phyloP scores from a whole-genome alignment of 345 rosid genomes.

The Stellera chamaejasme region DNA sequence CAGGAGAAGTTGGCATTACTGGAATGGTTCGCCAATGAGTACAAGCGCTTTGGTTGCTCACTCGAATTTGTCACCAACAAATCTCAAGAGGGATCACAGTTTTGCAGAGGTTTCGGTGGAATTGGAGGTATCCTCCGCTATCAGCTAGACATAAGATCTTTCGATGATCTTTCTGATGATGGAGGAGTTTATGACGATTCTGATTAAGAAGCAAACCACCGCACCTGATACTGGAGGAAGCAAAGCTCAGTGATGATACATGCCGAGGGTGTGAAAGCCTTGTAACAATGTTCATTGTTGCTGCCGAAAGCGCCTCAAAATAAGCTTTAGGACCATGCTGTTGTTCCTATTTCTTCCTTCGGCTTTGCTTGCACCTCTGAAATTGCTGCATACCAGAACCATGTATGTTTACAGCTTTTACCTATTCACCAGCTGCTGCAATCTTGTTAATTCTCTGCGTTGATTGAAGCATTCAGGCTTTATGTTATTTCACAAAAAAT shows the following conservation, averaged over 20 bases:
- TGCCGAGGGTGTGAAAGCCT: neutral
- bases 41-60: conserved; percentile 72
- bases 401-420: too few species aligned
- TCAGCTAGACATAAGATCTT: conserved; percentile 82
- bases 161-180: conserved; percentile 72
- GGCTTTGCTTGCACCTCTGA: too few species aligned
- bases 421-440: too few species aligned
- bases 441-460: too few species aligned
- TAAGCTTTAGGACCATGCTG: too few species aligned
- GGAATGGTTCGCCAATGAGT: conserved; percentile 90
- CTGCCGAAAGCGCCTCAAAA: too few species aligned
- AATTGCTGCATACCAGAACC: too few species aligned
- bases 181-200: conserved; percentile 68
- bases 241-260: conserved; percentile 20
- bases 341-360: too few species aligned
- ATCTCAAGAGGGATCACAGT: conserved; percentile 92
- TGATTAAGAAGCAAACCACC: conserved; percentile 35
- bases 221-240: too few species aligned
- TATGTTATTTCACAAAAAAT: too few species aligned
- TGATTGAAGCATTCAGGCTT: too few species aligned
- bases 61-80: conserved; percentile 88
- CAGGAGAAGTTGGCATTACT: conserved; percentile 72
- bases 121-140: conserved; percentile 90
- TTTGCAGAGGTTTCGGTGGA: conserved; percentile 92
- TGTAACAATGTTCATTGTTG: too few species aligned